phyloP scores from a whole-genome alignment of 345 rosid genomes.

The Salix udensis region DNA sequence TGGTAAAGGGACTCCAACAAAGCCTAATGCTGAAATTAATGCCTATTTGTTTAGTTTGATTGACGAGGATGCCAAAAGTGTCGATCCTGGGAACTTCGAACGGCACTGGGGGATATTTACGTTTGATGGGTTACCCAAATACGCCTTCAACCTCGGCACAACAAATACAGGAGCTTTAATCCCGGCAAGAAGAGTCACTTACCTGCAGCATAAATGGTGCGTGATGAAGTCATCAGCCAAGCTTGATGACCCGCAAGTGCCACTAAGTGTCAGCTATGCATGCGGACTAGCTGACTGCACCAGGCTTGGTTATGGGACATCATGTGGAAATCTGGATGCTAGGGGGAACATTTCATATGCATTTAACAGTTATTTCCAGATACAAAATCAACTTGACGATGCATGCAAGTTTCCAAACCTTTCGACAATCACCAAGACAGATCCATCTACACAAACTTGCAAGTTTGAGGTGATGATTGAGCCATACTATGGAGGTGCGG shows the following conservation, averaged over 20 bases:
- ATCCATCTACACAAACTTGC: slow-evolving; percentile 64
- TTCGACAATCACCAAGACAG: slow-evolving; percentile 45
- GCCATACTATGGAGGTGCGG: slow-evolving; percentile 61
- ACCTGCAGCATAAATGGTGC: slow-evolving; percentile 71
- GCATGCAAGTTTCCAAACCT: slow-evolving; percentile 82
- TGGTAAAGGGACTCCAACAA: slow-evolving; percentile 69
- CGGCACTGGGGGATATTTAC: slow-evolving; percentile 38
- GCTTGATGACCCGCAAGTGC: slow-evolving; percentile 63
- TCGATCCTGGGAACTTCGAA: slow-evolving; percentile 59
- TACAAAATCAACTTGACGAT: slow-evolving; percentile 55
- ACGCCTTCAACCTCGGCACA: slow-evolving; percentile 68
- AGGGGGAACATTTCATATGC: slow-evolving; percentile 76
- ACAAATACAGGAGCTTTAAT: slow-evolving; percentile 61
- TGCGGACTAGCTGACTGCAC: slow-evolving; percentile 83
- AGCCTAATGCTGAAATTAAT: slow-evolving; percentile 49
- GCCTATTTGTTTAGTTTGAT: slow-evolving; percentile 66
- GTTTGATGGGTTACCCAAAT: slow-evolving; percentile 47
- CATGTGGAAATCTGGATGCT: slow-evolving; percentile 59
- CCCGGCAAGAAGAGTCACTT: slow-evolving; percentile 48
- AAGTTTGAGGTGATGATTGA: slow-evolving; percentile 62
- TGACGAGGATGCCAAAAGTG: slow-evolving; percentile 82
- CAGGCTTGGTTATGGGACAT: slow-evolving; percentile 79
- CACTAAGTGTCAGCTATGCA: slow-evolving; percentile 70
- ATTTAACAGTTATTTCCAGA: slow-evolving; percentile 87
- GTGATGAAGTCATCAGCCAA: slow-evolving; percentile 57